Evolutionary conservation across 2,329 filamentous ascomycete species (phyloP).

Genomic region (Monosporascus sp.): DNA sequence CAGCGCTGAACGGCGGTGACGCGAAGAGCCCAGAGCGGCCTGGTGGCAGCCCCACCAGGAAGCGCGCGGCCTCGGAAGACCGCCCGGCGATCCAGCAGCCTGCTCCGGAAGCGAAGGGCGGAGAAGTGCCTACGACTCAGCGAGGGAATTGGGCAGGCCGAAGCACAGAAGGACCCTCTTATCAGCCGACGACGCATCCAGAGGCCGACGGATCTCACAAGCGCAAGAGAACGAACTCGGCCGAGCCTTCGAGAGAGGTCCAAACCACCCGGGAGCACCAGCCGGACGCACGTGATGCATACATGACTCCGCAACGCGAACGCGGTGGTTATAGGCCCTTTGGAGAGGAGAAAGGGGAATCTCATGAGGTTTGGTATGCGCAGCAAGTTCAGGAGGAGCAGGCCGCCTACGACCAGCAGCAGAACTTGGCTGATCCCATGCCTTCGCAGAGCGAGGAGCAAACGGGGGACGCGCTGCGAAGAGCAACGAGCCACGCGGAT

Average conservation of each 20-base stretch:
- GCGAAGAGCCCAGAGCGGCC: conserved; percentile 18
- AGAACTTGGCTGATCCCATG: conserved; percentile 38
- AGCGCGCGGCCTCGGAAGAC: conserved; percentile 22
- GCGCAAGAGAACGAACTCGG: conserved; percentile 65
- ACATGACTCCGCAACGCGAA: conserved; percentile 39
- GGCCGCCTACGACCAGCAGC: conserved; percentile 39
- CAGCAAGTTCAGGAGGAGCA: conserved; percentile 44
- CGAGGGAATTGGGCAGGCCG: conserved; percentile 38
- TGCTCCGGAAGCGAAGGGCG: conserved; percentile 21
- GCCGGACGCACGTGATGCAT: conserved; percentile 37
- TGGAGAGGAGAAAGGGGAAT: conserved; percentile 42
- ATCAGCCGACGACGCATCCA: conserved; percentile 35
- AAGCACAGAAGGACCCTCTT: conserved; percentile 36
- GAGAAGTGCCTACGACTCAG: conserved; percentile 22
- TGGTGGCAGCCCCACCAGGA: conserved; percentile 19
- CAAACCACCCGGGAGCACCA: conserved; percentile 22
- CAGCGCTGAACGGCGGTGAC: conserved; percentile 28
- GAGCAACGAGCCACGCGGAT: conserved; percentile 41
- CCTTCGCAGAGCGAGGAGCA: conserved; percentile 48
- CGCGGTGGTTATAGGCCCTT: conserved; percentile 36
- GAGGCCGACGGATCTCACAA: conserved; percentile 51
- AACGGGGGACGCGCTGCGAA: conserved; percentile 38
- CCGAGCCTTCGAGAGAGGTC: conserved; percentile 40
- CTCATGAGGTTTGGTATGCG: conserved; percentile 44
- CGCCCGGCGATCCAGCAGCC: conserved; percentile 12